These are phyloP conservation scores for Paecilomyces niveus DNA, from an alignment of 2,329 filamentous ascomycete genomes.

Conservation along the genomic window DNA sequence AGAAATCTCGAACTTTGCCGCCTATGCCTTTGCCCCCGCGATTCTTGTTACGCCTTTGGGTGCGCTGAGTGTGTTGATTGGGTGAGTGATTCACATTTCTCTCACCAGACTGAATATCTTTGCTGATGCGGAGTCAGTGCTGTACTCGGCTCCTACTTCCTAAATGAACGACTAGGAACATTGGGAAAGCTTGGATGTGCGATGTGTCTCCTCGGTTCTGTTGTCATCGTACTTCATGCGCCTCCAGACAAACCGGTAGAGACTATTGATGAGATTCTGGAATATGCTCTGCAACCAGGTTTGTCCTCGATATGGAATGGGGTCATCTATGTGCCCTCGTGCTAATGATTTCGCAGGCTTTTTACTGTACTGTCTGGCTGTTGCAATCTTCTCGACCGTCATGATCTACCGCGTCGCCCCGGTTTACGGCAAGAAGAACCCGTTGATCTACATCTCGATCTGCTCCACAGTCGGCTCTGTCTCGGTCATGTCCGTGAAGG, in stretches of 20 bases:
- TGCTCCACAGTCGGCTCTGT: constrained; percentile 96
- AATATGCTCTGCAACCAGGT: constrained; percentile 89
- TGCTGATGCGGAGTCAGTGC: constrained; percentile 47
- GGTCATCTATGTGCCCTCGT: neutral
- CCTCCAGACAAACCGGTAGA: constrained; percentile 87
- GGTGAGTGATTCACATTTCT: constrained; percentile 33
- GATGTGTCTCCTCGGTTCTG: constrained; percentile 89
- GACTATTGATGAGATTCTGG: constrained; percentile 84
- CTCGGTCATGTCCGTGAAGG: constrained; percentile 98
- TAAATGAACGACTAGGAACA: constrained; percentile 82
- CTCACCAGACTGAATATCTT: constrained; percentile 2
- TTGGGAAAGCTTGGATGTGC: constrained; percentile 92
- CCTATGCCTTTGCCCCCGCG: constrained; percentile 97
- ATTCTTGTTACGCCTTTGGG: constrained; percentile 95
- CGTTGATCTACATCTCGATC: constrained; percentile 92
- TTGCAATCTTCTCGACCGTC: constrained; percentile 74
- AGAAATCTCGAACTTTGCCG: constrained; percentile 94
- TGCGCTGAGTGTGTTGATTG: constrained; percentile 89
- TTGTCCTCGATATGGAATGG: constrained; percentile 22
- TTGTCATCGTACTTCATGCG: constrained; percentile 95
- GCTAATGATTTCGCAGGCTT: constrained; percentile 56
- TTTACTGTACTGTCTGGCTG: constrained; percentile 72
- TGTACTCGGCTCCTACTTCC: constrained; percentile 88
- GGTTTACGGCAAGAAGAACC: constrained; percentile 86
- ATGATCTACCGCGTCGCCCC: constrained; percentile 98